phyloP scores from a whole-genome alignment of 2,329 filamentous ascomycete species.

The Penicillium sp. region DNA sequence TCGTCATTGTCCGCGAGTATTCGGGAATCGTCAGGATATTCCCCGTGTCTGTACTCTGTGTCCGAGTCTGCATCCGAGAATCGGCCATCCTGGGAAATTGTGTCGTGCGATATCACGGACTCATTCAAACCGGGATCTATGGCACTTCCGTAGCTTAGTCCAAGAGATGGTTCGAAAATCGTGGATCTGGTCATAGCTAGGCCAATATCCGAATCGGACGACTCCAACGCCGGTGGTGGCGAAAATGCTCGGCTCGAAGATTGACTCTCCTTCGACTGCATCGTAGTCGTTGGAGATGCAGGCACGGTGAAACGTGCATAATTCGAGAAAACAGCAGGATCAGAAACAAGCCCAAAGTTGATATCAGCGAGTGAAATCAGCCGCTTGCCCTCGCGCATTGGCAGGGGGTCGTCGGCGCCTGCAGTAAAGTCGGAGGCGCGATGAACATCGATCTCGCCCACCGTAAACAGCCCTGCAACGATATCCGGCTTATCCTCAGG shows the following conservation, averaged over 20 bases:
- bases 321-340: conserved; percentile 53
- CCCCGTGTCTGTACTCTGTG: conserved; percentile 33
- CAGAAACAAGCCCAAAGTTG: conserved; percentile 52
- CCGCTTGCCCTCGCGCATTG: conserved; percentile 46
- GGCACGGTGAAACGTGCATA: conserved; percentile 45
- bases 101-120: conserved; percentile 28
- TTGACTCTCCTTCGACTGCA: conserved; percentile 39
- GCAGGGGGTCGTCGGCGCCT: conserved; percentile 25
- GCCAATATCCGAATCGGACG: conserved; percentile 30
- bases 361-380: conserved; percentile 51
- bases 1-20: conserved; percentile 38
- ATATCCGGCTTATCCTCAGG: conserved; percentile 43
- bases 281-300: conserved; percentile 38
- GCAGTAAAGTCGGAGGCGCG: conserved; percentile 32
- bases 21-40: conserved; percentile 33
- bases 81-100: conserved; percentile 42
- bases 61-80: conserved; percentile 50
- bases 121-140: conserved; percentile 26
- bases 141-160: conserved; percentile 5
- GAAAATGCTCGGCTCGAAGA: conserved; percentile 36
- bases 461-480: conserved; percentile 40
- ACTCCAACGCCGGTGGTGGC: conserved; percentile 30
- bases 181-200: conserved; percentile 45
- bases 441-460: conserved; percentile 42
- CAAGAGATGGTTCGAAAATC: conserved; percentile 39